These are phyloP conservation scores for Melanogaster broomeanus DNA, from an alignment of 768 basidiomycete genomes.

Conservation along the genomic window DNA sequence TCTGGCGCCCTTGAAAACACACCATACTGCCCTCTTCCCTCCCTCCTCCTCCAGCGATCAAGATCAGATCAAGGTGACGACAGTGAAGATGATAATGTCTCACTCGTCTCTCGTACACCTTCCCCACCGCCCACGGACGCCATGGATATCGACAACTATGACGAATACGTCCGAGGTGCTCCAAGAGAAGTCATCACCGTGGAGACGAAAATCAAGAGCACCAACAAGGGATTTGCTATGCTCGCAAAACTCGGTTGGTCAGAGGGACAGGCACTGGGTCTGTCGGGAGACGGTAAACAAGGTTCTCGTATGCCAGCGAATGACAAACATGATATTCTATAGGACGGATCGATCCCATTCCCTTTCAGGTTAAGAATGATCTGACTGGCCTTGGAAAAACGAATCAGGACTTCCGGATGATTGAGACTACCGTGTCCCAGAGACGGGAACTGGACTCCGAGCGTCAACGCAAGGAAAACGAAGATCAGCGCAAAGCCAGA, in stretches of 20 bases:
- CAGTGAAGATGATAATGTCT: slow-evolving; percentile 65
- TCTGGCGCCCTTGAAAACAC: slow-evolving; percentile 42
- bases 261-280: slow-evolving; percentile 75
- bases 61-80: slow-evolving; percentile 43
- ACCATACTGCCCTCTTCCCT: slow-evolving; percentile 58
- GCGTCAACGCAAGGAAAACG: slow-evolving; percentile 76
- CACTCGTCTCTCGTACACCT: slow-evolving; percentile 73
- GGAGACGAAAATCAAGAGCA: slow-evolving; percentile 75
- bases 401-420: slow-evolving; percentile 79
- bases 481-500: slow-evolving; percentile 70
- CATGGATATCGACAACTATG: slow-evolving; percentile 67
- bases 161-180: slow-evolving; percentile 56
- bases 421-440: slow-evolving; percentile 82
- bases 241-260: slow-evolving; percentile 83
- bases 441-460: slow-evolving; percentile 81
- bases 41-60: slow-evolving; percentile 61
- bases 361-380: slow-evolving; percentile 79
- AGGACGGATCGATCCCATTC: slow-evolving; percentile 85
- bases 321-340: background rate
- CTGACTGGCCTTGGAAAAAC: slow-evolving; percentile 78
- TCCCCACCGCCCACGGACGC: slow-evolving; percentile 56
- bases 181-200: slow-evolving; percentile 73
- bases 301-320: background rate
- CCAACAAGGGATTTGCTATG: slow-evolving; percentile 81
- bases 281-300: slow-evolving; percentile 69